Evolutionary conservation across 805 yeast genomes (phyloP).

Genomic region (Alloascoidea hylecoeti): DNA sequence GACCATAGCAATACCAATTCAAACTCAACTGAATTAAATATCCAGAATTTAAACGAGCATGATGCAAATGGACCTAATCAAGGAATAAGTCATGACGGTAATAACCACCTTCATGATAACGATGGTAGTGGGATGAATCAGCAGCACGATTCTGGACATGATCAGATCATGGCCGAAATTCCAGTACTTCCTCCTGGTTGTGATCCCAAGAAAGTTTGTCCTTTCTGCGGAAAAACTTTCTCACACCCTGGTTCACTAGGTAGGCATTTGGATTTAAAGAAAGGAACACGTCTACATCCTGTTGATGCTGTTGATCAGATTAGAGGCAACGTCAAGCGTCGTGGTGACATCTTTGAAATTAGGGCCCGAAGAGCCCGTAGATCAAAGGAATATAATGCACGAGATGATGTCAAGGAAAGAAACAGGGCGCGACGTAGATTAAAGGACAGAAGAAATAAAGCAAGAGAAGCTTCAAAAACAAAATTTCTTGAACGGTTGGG

Average conservation of each 20-base stretch:
- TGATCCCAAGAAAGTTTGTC: slow-evolving; percentile 24
- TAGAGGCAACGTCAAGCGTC: slow-evolving; percentile 33
- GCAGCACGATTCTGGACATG: too few relatives aligned
- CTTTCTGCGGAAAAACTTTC: slow-evolving; percentile 37
- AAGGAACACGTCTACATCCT: slow-evolving; percentile 40
- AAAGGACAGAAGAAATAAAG: slow-evolving; percentile 27
- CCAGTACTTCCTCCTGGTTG: background rate
- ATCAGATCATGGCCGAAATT: too few relatives aligned
- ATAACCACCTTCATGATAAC: too few relatives aligned
- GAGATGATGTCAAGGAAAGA: slow-evolving; percentile 32
- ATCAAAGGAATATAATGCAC: slow-evolving; percentile 28
- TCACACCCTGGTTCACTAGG: slow-evolving; percentile 47
- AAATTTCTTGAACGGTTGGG: slow-evolving; percentile 23
- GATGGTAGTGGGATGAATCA: too few relatives aligned
- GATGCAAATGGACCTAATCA: too few relatives aligned
- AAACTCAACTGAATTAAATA: too few relatives aligned
- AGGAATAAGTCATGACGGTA: too few relatives aligned
- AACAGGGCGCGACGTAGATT: slow-evolving; percentile 28
- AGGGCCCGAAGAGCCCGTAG: slow-evolving; percentile 23
- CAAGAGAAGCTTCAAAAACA: slow-evolving; percentile 20
- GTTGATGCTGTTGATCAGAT: slow-evolving; percentile 28
- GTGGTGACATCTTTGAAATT: slow-evolving; percentile 31
- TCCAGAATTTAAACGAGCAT: too few relatives aligned
- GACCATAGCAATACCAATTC: too few relatives aligned
- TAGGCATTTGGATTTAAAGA: slow-evolving; percentile 40